Evolutionary conservation across 2,329 filamentous ascomycete species (phyloP).

Genomic region (Pestalotiopsis sp.): DNA sequence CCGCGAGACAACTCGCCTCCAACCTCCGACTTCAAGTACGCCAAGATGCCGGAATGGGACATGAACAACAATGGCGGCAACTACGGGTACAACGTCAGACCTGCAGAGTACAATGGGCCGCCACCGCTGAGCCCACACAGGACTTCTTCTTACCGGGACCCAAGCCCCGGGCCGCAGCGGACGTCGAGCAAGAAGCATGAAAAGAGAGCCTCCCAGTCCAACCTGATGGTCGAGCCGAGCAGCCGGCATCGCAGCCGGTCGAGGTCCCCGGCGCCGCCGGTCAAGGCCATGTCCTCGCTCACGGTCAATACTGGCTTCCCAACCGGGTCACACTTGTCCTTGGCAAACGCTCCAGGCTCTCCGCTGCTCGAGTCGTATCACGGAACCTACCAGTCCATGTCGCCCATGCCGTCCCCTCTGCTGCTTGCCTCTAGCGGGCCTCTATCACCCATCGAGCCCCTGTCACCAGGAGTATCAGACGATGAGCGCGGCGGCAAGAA

Average conservation of each 20-base stretch:
- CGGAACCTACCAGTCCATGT: slow-evolving; percentile 91
- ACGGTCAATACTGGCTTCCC: slow-evolving; percentile 49
- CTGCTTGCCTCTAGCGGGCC: slow-evolving; percentile 56
- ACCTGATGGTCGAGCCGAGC: slow-evolving; percentile 42
- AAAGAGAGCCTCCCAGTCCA: slow-evolving; percentile 36
- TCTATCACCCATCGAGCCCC: slow-evolving; percentile 42
- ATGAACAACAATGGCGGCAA: slow-evolving; percentile 37
- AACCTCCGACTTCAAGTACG: slow-evolving; percentile 26
- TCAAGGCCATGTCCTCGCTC: slow-evolving; percentile 51
- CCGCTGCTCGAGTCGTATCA: slow-evolving; percentile 90
- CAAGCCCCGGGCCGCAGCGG: slow-evolving; percentile 23
- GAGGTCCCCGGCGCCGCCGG: slow-evolving; percentile 50
- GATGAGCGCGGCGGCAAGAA: slow-evolving; percentile 46
- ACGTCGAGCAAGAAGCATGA: slow-evolving; percentile 32
- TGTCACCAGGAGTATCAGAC: slow-evolving; percentile 55
- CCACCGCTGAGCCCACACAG: slow-evolving; percentile 5
- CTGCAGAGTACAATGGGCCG: slow-evolving; percentile 21
- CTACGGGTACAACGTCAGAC: slow-evolving; percentile 30
- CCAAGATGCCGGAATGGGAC: slow-evolving; percentile 36
- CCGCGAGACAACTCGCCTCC: slow-evolving; percentile 27
- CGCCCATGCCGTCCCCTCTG: slow-evolving; percentile 87
- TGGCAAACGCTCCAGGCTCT: slow-evolving; percentile 68
- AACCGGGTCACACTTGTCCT: slow-evolving; percentile 38
- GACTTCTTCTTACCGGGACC: slow-evolving; percentile 19
- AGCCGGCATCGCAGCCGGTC: slow-evolving; percentile 39